These are phyloP conservation scores for Leucocoprinus gongylophorus DNA, from an alignment of 1,284 basidiomycete genomes.

Conservation along the genomic window DNA sequence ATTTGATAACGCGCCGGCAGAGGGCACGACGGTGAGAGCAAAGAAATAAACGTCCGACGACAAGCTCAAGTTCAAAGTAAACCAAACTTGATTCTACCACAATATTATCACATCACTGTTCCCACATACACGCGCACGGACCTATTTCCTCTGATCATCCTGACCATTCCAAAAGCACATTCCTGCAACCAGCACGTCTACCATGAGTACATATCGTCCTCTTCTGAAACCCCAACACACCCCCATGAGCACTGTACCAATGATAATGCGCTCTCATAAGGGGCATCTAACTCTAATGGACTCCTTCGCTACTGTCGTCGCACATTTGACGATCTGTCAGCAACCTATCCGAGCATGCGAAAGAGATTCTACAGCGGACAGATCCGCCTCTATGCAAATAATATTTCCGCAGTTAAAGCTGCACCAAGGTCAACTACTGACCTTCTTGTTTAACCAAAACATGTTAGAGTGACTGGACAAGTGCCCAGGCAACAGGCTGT, in stretches of 20 bases:
- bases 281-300: too few species aligned
- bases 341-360: too few species aligned
- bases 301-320: too few species aligned
- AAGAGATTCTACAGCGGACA: too few species aligned
- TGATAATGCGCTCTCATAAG: too few species aligned
- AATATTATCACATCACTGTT: slow-evolving; percentile 9
- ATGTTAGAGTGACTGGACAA: too few species aligned
- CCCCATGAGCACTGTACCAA: slow-evolving; percentile 14
- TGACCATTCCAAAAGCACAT: background rate
- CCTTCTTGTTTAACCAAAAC: too few species aligned
- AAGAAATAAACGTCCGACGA: slow-evolving; percentile 23
- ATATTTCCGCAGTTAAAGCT: too few species aligned
- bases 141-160: slow-evolving; percentile 10
- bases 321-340: too few species aligned
- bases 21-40: slow-evolving; percentile 26
- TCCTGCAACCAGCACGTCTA: background rate
- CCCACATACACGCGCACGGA: slow-evolving; percentile 21
- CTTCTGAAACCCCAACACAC: slow-evolving; percentile 9
- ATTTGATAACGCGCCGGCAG: slow-evolving; percentile 20
- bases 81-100: slow-evolving; percentile 11
- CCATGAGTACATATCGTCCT: background rate
- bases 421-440: too few species aligned
- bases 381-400: too few species aligned
- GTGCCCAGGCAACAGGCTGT: too few species aligned
- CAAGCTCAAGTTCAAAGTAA: slow-evolving; percentile 18